Base-by-base conservation (phyloP, 768 basidiomycete genomes). In the Mycena kentingensis region DNA sequence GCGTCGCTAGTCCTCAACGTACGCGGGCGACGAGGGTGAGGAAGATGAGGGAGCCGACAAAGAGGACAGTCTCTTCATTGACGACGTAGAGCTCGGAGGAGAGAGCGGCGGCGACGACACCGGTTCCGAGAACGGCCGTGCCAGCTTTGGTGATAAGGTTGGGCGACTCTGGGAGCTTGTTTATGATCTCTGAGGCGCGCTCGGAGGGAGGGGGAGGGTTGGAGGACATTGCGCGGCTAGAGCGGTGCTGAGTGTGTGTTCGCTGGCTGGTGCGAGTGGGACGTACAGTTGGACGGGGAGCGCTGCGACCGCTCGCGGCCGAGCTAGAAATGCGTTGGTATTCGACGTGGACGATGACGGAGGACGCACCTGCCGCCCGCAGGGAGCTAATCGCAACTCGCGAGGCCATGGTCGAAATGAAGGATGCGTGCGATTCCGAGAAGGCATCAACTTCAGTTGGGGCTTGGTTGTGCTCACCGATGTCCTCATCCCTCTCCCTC, bases 61-160 rank as follows among this genome's bases (percentile, higher is more conserved):
- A 84, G 39, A 98, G 79, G 59, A 98, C 87, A 21, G 90, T 85
- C 78, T 98, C 97, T 72, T 98, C 95, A 70, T 97, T 97, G 65
- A 96, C 84, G 54, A 99, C 96, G 66, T 98, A 98, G 45, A 98
- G 84, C 74, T 99, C 95, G 68, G 93, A 90, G 13, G 93, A 96
- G 73, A 98, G 94, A 66, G 94, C 95, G 5, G 93, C 82, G 15
- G 95, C 96, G 50, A 87, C 75, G 54, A 91, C 77, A 64, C 91
- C 93, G 15, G 92, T 90, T 65, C 93, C 93, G 48, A 98, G 84
- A 65, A 98, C 78, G 64, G 93, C 88, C 46, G 90, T 83, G 57
- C 94, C 93, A 38, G 94, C 95, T 78, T 99, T 99, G 69, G 93
- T 93, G 78, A 95, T 80, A 72, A 97, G 79, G 67, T 84, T 87